phyloP scores from a whole-genome alignment of 805 yeast genomes.

The Wickerhamiella brachini region DNA sequence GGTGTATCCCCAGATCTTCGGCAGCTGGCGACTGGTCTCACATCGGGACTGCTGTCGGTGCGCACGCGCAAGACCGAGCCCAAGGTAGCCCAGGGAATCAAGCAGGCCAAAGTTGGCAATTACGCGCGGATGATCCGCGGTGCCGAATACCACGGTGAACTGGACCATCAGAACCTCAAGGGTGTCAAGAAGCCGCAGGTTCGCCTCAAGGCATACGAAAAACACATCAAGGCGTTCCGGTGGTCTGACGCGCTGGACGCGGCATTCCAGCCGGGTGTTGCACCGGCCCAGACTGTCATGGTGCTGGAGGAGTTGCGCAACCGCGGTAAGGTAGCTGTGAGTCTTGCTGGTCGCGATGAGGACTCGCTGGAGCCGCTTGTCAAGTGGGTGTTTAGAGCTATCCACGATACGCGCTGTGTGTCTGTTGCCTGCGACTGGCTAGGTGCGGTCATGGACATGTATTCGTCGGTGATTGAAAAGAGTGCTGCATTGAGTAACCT shows the following conservation, averaged over 20 bases:
- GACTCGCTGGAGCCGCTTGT: conserved; percentile 71
- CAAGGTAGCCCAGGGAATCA: conserved; percentile 25
- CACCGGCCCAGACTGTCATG: conserved; percentile 68
- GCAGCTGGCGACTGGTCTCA: conserved; percentile 85
- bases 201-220: conserved; percentile 69
- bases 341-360: conserved; percentile 74
- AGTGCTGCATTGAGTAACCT: conserved; percentile 69
- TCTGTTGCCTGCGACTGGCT: conserved; percentile 53
- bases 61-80: conserved; percentile 70
- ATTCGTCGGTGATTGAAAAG: conserved; percentile 56
- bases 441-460: conserved; percentile 57
- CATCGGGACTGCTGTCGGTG: conserved; percentile 77
- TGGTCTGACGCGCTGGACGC: conserved; percentile 89
- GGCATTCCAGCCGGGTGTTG: conserved; percentile 66
- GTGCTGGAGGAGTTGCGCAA: conserved; percentile 75
- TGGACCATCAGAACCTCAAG: conserved; percentile 51
- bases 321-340: conserved; percentile 77
- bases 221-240: conserved; percentile 68
- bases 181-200: conserved; percentile 31
- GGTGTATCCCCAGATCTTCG: conserved; percentile 79
- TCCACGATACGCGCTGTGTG: conserved; percentile 68
- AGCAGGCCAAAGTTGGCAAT: conserved; percentile 34
- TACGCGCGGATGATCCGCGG: conserved; percentile 81
- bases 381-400: conserved; percentile 62
- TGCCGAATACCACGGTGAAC: conserved; percentile 79